These are phyloP conservation scores for Penicillium rolfsii DNA, from an alignment of 2,329 filamentous ascomycete genomes.

Conservation along the genomic window DNA sequence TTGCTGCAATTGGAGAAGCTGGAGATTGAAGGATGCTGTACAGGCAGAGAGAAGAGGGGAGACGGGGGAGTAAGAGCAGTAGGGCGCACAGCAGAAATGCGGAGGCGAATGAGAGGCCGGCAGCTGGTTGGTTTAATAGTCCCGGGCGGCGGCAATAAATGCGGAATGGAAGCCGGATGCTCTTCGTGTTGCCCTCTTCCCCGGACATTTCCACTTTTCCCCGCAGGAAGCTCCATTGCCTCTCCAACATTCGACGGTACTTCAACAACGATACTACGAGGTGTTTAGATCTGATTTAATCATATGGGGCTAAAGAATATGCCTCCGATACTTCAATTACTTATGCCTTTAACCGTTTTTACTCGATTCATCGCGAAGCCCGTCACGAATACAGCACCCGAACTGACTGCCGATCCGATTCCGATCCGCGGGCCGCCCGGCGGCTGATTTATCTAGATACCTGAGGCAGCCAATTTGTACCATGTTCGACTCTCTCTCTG, in stretches of 20 bases:
- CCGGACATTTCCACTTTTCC: conserved; percentile 12
- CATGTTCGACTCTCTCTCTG: neutral
- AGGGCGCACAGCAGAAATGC: conserved; percentile 2
- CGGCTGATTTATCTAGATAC: neutral
- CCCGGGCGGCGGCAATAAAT: conserved; percentile 13
- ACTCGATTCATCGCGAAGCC: neutral
- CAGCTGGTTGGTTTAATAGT: conserved; percentile 13
- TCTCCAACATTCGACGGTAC: neutral
- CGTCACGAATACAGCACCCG: conserved; percentile 10
- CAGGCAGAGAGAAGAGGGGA: neutral
- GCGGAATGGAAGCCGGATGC: conserved; percentile 21
- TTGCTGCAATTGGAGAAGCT: neutral
- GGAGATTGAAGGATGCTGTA: neutral
- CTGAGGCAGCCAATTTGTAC: neutral
- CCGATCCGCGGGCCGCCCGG: conserved; percentile 31
- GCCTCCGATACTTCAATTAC: neutral
- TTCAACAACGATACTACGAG: neutral
- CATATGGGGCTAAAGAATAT: neutral
- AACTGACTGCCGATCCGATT: conserved; percentile 29
- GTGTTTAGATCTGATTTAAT: neutral
- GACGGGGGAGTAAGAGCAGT: neutral
- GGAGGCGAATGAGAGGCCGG: conserved; percentile 5
- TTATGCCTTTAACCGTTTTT: neutral
- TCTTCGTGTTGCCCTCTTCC: conserved; percentile 13
- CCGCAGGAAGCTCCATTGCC: conserved; percentile 5